phyloP scores from a whole-genome alignment of 2,329 filamentous ascomycete species.

The Aureobasidium sp. region DNA sequence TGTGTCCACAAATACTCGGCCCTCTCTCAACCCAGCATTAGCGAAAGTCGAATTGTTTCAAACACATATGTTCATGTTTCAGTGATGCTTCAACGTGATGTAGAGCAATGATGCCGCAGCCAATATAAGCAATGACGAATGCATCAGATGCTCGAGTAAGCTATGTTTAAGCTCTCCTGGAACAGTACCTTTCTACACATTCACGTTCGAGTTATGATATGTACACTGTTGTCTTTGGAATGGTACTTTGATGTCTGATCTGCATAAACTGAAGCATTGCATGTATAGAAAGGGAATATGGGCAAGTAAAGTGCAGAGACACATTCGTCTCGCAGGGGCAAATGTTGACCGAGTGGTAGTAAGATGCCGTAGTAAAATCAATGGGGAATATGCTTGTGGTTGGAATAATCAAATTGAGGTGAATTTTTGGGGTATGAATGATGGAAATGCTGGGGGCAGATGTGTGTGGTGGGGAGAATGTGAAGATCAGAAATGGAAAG shows the following conservation, averaged over 20 bases:
- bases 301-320: neutral
- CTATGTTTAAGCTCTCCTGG: neutral
- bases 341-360: neutral
- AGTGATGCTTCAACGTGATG: neutral
- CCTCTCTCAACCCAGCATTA: neutral
- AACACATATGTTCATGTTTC: neutral
- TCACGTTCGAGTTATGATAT: neutral
- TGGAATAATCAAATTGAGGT: neutral
- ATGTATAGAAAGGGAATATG: neutral
- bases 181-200: neutral
- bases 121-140: neutral
- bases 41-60: neutral
- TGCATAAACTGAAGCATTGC: neutral
- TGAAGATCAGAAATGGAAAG: too few relatives aligned
- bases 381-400: neutral
- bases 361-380: neutral
- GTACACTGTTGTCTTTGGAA: neutral
- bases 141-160: neutral
- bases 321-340: neutral
- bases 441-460: neutral
- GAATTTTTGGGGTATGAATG: neutral
- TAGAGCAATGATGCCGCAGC: neutral
- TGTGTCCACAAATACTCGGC: constrained; percentile 8
- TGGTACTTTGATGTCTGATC: neutral
- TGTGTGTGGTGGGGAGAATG: neutral